A percentile compares a stretch with the other conserved stretches of the same genome.
Conservation (phyloP, 805 yeast species). For the Kazachstania taianensis region DNA sequence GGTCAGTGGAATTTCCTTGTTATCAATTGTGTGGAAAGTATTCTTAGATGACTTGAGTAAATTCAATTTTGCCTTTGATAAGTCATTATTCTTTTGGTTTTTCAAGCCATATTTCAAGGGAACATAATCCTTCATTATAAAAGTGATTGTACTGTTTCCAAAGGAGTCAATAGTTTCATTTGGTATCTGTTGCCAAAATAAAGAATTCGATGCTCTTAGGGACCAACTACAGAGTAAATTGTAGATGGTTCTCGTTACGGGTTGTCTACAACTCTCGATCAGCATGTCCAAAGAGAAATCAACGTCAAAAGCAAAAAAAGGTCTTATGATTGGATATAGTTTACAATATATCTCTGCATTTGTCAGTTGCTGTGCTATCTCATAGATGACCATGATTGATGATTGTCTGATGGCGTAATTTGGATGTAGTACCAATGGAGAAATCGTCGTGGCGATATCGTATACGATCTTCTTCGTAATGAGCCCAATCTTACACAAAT, state of each 20-base stretch:
- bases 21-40: constrained; percentile 30
- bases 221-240: constrained; percentile 66
- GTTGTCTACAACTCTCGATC: constrained; percentile 56
- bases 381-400: constrained; percentile 48
- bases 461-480: constrained; percentile 41
- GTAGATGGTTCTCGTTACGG: constrained; percentile 56
- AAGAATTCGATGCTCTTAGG: constrained; percentile 46
- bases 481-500: constrained; percentile 47
- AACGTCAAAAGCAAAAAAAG: constrained; percentile 69
- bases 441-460: constrained; percentile 42
- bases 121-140: constrained; percentile 22
- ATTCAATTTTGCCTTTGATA: constrained; percentile 8
- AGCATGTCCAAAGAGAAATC: constrained; percentile 57
- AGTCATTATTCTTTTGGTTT: constrained; percentile 9
- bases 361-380: constrained; percentile 51
- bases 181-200: constrained; percentile 66
- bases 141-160: constrained; percentile 31
- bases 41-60: constrained; percentile 7
- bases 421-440: constrained; percentile 69
- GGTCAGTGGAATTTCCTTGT: constrained; percentile 43
- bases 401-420: constrained; percentile 76
- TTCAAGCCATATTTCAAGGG: constrained; percentile 22
- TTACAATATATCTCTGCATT: constrained; percentile 78
- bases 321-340: constrained; percentile 68
- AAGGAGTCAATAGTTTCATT: constrained; percentile 33